Conservation (phyloP, 805 yeast genomes). For the Teunomyces cretensis region DNA sequence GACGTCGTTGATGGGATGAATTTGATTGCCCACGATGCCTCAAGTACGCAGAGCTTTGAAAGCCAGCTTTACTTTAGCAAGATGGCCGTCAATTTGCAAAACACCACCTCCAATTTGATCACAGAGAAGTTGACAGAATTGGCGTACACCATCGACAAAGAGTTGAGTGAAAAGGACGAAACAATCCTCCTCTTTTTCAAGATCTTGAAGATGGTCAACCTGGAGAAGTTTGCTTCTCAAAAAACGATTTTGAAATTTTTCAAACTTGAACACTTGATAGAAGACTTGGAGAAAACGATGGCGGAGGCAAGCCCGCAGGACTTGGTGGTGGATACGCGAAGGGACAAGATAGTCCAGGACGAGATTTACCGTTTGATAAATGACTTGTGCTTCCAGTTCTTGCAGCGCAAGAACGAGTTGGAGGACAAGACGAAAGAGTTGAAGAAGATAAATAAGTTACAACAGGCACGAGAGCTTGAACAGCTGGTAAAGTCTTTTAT, state of each 20-base stretch:
- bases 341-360: conserved; percentile 39
- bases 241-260: conserved; percentile 25
- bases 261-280: conserved; percentile 32
- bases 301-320: conserved; percentile 11
- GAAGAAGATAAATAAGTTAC: conserved; percentile 12
- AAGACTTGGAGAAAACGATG: conserved; percentile 21
- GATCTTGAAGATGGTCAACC: conserved; percentile 20
- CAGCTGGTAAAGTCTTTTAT: neutral
- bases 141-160: conserved; percentile 37
- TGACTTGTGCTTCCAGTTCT: conserved; percentile 36
- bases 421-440: conserved; percentile 11
- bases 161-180: conserved; percentile 38
- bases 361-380: conserved; percentile 40
- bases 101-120: conserved; percentile 30
- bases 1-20: neutral
- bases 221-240: conserved; percentile 29
- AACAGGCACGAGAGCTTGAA: conserved; percentile 2
- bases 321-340: conserved; percentile 21
- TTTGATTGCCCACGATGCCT: conserved; percentile 1
- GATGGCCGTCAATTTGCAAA: conserved; percentile 33
- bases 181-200: conserved; percentile 26
- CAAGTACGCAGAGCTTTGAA: conserved; percentile 32
- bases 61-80: conserved; percentile 37
- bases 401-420: conserved; percentile 33
- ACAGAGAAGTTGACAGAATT: conserved; percentile 41